Base-by-base conservation (phyloP, 768 basidiomycete genomes). In the Termitomyces eurrhizus region DNA sequence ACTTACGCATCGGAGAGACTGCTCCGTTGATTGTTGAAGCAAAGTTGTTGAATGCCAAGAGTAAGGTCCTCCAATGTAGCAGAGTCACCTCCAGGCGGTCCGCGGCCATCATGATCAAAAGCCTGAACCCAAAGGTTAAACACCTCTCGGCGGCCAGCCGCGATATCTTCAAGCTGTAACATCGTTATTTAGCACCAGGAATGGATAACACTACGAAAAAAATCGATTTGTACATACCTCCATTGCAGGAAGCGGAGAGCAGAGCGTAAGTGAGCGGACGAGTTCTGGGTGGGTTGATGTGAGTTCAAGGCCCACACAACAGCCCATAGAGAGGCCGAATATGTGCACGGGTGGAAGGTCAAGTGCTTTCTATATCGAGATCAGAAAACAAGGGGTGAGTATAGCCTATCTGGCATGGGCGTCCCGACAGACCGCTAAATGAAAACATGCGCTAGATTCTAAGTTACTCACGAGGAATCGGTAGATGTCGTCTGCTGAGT, bases 401-500 rank as follows among this genome's bases (percentile, higher is more conserved):
- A 32, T 8, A 5, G 21, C 11, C 46, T 36, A 3, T 44, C n/a
- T 51, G 46, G 33, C 26, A 29, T 13, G 33, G 44, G 24, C 39
- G 45, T 26, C 48, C 48, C 37, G 35, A 12, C 21, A 52, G 8
- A 41, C 26, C 32, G 21, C n/a, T 12, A 33, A 33, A 61, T 33
- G 44, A 54, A 45, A 52, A 14, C n/a, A 33, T 54, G 21, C 6
- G 51, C 13, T 9, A n/a, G 11, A 12, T 7, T 33, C 32, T 11
- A 6, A 44, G 9, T 21, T 32, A 65, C 67, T 61, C 57, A 74
- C 72, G 44, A 72, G 63, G 41, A 73, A 72, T 18, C 63, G 62
- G 21, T 64, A 66, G 21, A 71, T 56, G 36, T 73, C 71, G 42
- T 70, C 70, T 36, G 68, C 71, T 16, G 70, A 71, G 55, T 69